A percentile compares a stretch with the other conserved stretches of the same genome.
Conservation (phyloP, 257 asterid species). For the Prunella vulgaris region DNA sequence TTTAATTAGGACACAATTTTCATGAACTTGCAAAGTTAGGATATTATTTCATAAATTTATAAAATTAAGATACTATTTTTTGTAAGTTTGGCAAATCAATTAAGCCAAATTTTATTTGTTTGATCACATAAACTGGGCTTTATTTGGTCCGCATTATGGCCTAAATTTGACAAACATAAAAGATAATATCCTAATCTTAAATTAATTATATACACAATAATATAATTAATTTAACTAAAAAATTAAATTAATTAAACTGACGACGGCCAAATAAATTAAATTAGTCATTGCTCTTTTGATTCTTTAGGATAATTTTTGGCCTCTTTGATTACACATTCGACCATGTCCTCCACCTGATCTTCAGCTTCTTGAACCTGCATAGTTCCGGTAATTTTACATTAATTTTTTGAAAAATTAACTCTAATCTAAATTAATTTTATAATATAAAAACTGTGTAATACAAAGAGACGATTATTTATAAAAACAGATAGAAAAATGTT, state of each 20-base stretch:
- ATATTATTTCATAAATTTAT: too few species aligned
- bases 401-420: neutral
- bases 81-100: too few species aligned
- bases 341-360: slow-evolving; percentile 35
- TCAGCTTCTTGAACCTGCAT: slow-evolving; percentile 52
- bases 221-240: neutral
- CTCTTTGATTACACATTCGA: slow-evolving; percentile 22
- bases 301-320: slow-evolving; percentile 13
- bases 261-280: neutral
- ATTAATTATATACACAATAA: slow-evolving; percentile 12
- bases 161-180: too few species aligned
- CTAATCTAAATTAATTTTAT: neutral
- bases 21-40: too few species aligned
- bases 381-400: neutral
- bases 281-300: neutral
- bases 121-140: too few species aligned
- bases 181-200: too few species aligned
- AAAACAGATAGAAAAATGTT: too few species aligned
- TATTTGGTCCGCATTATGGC: too few species aligned
- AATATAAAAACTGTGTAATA: neutral
- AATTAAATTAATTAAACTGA: neutral
- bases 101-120: too few species aligned
- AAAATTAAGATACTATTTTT: too few species aligned
- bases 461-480: neutral
- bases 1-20: too few species aligned